phyloP scores from a whole-genome alignment of 495 filamentous ascomycete genomes.

The Podospora comata region DNA sequence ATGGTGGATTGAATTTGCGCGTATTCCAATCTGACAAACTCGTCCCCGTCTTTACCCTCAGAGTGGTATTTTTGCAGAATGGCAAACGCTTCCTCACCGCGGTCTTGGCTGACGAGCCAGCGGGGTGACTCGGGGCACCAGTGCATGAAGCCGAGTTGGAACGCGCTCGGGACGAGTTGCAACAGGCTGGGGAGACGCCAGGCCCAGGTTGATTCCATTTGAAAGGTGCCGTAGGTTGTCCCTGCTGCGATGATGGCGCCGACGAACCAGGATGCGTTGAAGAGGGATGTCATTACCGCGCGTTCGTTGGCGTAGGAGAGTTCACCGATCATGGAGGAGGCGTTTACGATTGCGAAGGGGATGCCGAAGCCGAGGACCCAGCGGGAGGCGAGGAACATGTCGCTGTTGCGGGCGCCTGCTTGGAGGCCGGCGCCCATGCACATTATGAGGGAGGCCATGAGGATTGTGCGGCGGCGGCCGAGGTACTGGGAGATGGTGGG shows the following conservation, averaged over 20 bases:
- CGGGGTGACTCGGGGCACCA: constrained; percentile 52
- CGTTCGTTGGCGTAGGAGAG: constrained; percentile 58
- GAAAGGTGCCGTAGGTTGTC: constrained; percentile 54
- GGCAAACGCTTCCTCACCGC: constrained; percentile 50
- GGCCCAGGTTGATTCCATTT: constrained; percentile 52
- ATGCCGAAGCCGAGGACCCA: constrained; percentile 61
- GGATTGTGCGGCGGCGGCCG: constrained; percentile 54
- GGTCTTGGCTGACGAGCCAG: constrained; percentile 46
- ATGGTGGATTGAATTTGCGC: constrained; percentile 56
- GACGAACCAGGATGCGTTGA: constrained; percentile 58
- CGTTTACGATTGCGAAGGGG: constrained; percentile 58
- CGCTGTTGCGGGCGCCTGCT: constrained; percentile 30
- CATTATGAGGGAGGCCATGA: constrained; percentile 50
- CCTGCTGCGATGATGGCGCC: constrained; percentile 56
- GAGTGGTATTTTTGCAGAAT: constrained; percentile 57
- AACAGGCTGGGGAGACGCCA: constrained; percentile 59
- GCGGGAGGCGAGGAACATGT: constrained; percentile 59
- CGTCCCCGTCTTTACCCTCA: constrained; percentile 49
- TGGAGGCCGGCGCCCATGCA: constrained; percentile 29
- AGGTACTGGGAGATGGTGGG: constrained; percentile 48
- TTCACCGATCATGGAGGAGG: constrained; percentile 58
- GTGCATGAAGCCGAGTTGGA: constrained; percentile 51
- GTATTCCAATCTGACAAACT: constrained; percentile 52
- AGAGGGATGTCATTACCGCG: constrained; percentile 57
- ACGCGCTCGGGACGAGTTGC: constrained; percentile 47